Evolutionary conservation across 2,329 filamentous ascomycete genomes (phyloP).

Genomic region (Aciculosporium take): DNA sequence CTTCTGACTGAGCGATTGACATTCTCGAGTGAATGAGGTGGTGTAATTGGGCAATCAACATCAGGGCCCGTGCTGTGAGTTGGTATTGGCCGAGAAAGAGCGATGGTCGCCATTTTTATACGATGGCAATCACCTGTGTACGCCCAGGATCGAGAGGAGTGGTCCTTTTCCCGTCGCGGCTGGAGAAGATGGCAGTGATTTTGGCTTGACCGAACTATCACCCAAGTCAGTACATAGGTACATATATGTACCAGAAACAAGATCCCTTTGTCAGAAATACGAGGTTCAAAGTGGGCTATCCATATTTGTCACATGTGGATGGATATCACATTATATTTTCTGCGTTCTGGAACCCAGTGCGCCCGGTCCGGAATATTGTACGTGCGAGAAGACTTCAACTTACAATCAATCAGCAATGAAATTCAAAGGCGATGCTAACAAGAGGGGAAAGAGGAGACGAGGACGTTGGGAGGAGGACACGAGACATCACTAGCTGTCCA

Average conservation of each 20-base stretch:
- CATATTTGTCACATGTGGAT: not conserved
- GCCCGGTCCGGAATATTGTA: not conserved
- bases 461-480: not conserved
- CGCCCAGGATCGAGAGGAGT: not conserved
- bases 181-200: not conserved
- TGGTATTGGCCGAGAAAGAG: conserved; percentile 33
- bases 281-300: not conserved
- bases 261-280: not conserved
- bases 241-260: not conserved
- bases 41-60: conserved; percentile 23
- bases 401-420: not conserved
- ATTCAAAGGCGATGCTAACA: not conserved
- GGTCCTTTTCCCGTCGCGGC: not conserved
- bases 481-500: not conserved
- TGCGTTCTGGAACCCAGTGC: not conserved
- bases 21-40: conserved; percentile 26
- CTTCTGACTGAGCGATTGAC: conserved; percentile 11
- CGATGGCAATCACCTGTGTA: not conserved
- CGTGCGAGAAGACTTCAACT: not conserved
- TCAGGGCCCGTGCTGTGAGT: conserved; percentile 30
- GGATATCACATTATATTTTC: not conserved
- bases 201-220: not conserved
- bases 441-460: not conserved
- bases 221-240: not conserved
- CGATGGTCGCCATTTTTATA: conserved; percentile 39